Evolutionary conservation across 139 green algal genomes (phyloP).

Genomic region (Chlorella sp.): DNA sequence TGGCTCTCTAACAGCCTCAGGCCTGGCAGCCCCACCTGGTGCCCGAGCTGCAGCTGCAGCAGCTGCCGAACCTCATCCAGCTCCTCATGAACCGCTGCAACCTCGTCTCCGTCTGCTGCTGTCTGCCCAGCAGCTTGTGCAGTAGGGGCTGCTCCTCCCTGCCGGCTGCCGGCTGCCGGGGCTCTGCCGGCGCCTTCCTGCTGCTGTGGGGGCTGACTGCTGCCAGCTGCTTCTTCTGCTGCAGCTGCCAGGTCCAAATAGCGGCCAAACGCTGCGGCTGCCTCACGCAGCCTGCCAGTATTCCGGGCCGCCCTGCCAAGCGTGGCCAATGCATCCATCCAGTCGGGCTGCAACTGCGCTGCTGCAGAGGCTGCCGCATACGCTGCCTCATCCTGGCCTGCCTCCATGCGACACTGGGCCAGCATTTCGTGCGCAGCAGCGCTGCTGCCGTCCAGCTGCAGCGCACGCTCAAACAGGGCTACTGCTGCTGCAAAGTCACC

Average conservation of each 20-base stretch:
- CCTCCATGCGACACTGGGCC: conserved; percentile 29
- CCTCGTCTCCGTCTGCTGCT: background rate
- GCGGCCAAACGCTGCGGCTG: background rate
- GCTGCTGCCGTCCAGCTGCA: too few relatives aligned
- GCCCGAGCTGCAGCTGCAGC: conserved; percentile 21
- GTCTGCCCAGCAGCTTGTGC: background rate
- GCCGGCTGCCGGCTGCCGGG: too few relatives aligned
- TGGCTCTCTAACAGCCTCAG: conserved; percentile 17
- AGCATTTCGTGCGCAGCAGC: conserved; percentile 33
- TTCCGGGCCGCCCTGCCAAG: conserved; percentile 33
- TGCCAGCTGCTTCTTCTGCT: background rate
- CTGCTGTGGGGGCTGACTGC: background rate
- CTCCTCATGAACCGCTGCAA: background rate
- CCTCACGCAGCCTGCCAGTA: conserved; percentile 13
- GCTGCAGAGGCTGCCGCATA: background rate
- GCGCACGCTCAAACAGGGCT: background rate
- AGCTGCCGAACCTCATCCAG: conserved; percentile 7
- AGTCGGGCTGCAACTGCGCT: background rate
- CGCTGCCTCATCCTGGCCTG: conserved; percentile 2
- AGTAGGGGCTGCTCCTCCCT: background rate
- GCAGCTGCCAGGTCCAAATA: background rate
- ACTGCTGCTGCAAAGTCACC: background rate
- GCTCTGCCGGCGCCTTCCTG: background rate
- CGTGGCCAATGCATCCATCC: conserved; percentile 3
- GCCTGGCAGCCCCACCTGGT: conserved; percentile 28